Percentiles rank a stretch among this genome's conserved stretches.
Evolutionary conservation across 2,329 filamentous ascomycete genomes (phyloP).

Genomic region (Chlorencoelia australis): DNA sequence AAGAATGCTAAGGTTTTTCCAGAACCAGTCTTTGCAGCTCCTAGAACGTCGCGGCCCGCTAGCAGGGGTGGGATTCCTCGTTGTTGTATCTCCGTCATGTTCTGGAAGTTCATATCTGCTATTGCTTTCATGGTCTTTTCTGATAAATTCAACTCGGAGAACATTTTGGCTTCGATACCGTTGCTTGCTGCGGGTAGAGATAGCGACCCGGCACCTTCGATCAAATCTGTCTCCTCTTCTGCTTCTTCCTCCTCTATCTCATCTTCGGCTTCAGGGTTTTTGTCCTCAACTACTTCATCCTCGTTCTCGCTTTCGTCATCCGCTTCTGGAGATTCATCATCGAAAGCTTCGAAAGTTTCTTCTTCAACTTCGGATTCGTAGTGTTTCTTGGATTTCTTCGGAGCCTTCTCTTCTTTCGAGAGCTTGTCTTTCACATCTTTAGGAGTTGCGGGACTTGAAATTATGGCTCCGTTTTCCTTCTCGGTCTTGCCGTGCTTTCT

Average conservation of each 20-base stretch:
- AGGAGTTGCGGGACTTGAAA: slow-evolving; percentile 4
- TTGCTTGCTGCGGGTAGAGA: slow-evolving; percentile 14
- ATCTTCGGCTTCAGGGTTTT: slow-evolving; percentile 8
- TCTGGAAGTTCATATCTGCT: slow-evolving; percentile 82
- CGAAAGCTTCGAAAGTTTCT: slow-evolving; percentile 15
- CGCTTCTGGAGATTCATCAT: slow-evolving; percentile 22
- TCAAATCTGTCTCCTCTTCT: slow-evolving; percentile 14
- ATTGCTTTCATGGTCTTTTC: slow-evolving; percentile 85
- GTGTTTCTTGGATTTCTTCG: slow-evolving; percentile 31
- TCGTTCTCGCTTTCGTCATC: slow-evolving; percentile 24
- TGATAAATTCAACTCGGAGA: slow-evolving; percentile 63
- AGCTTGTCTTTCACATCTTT: slow-evolving; percentile 16
- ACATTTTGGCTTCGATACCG: slow-evolving; percentile 15
- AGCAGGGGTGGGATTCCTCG: slow-evolving; percentile 79
- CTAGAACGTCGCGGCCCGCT: slow-evolving; percentile 84
- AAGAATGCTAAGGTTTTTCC: slow-evolving; percentile 95
- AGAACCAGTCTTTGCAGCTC: slow-evolving; percentile 90
- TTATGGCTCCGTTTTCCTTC: slow-evolving; percentile 12
- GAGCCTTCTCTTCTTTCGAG: slow-evolving; percentile 17
- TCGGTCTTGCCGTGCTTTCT: slow-evolving; percentile 24
- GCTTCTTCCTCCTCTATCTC: slow-evolving; percentile 10
- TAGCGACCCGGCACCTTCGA: slow-evolving; percentile 13
- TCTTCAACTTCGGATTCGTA: slow-evolving; percentile 22
- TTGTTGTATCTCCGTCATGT: slow-evolving; percentile 91
- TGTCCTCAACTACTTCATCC: slow-evolving; percentile 21